Evolutionary conservation across 2,329 filamentous ascomycete genomes (phyloP), one percentile per base, ranked within the genome.

Genomic region (Fusarium sororula): DNA sequence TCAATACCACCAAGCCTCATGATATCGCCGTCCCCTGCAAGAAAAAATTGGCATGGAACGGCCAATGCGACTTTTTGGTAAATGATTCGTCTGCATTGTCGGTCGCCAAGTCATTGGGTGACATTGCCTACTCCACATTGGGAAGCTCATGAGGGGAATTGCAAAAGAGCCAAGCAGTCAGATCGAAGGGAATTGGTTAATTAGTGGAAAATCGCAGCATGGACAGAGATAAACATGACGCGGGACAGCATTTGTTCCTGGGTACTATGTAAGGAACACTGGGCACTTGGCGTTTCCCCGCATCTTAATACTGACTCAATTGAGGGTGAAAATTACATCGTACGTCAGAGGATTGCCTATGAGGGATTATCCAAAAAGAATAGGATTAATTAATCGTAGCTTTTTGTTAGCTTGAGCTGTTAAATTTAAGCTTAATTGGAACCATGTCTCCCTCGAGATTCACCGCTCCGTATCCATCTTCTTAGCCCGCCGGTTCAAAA

Each of bases 401-500:
- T 15, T 15, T 4, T n/a, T 2, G 9, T 2, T 20, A 18, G 15
- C 22, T 59, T 32, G 15, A 30, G 5, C 3, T 6, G 6, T n/a
- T 15, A 37, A 17, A n/a, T 62, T 68, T 68, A 68, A 68, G 66
- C 66, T 68, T 68, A 68, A n/a, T 54, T 47, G 4, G 3, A 26
- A 24, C 35, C 45, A 32, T 60, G 57, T 20, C 24, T 10, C 17
- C 0, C 4, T 54, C 6, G 1, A 32, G 6, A 22, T 30, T 60
- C 26, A 54, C 47, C 37, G 55, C 41, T 55, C 4, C 10, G 18
- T 7, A 24, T 30, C 30, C 30, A 32, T 15, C 32, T 15, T 28
- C 8, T 35, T 11, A 28, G 22, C 35, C 1, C 6, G 28, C 14
- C 14, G 39, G 35, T 44, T 35, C n/a, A 37, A 39, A 55, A n/a